Conservation (phyloP, 1,284 basidiomycete species). For the Ceratobasidium sp. region DNA sequence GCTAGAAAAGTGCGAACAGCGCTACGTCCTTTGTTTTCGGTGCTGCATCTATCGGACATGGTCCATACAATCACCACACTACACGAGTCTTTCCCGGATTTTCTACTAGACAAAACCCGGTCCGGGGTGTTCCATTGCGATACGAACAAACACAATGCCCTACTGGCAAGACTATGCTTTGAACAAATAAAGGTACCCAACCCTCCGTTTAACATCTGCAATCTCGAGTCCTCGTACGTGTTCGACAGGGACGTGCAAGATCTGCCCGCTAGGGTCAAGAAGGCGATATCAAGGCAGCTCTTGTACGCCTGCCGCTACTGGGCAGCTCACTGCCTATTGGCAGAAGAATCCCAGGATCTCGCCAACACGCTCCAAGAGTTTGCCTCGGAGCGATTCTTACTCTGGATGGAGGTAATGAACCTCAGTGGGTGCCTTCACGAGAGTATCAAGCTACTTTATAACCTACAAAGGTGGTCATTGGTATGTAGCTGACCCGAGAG, state of each 20-base stretch:
- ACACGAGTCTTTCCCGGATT: conserved; percentile 20
- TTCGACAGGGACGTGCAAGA: background rate
- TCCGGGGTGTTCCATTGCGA: background rate
- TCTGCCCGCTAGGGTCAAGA: background rate
- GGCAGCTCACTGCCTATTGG: background rate
- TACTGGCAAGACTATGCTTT: conserved; percentile 10
- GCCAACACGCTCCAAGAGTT: background rate
- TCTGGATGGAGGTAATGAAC: conserved; percentile 28
- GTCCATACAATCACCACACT: background rate
- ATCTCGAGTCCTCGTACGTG: too few species aligned
- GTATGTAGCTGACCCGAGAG: background rate
- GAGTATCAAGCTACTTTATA: background rate
- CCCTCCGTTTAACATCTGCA: conserved; percentile 18
- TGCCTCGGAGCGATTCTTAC: background rate
- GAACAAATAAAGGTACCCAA: background rate
- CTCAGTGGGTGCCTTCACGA: background rate
- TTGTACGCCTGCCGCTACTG: background rate
- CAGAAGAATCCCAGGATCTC: background rate
- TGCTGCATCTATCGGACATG: background rate
- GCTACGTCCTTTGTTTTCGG: background rate
- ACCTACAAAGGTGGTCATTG: background rate
- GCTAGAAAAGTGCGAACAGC: background rate
- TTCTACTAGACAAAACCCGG: background rate
- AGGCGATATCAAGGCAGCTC: background rate
- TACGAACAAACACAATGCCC: background rate